Evolutionary conservation across 371 early-diverging fungal genomes (phyloP).

Genomic region (Phascolomyces articulosus): DNA sequence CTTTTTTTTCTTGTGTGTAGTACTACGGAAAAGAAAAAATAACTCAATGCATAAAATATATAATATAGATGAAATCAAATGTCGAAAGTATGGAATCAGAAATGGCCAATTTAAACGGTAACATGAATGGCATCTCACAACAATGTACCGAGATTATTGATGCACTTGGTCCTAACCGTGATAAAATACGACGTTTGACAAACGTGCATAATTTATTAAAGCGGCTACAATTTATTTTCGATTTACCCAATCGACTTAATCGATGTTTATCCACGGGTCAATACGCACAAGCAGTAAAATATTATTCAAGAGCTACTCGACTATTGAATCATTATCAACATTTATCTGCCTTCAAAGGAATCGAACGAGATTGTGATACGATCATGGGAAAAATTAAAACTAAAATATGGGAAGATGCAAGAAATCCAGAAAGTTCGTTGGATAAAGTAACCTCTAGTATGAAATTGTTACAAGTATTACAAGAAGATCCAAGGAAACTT

Average conservation of each 20-base stretch:
- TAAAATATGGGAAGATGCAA: slow-evolving; percentile 45
- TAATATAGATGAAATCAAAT: slow-evolving; percentile 68
- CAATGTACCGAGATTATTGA: slow-evolving; percentile 59
- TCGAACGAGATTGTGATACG: slow-evolving; percentile 74
- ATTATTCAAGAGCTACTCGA: slow-evolving; percentile 71
- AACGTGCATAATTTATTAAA: slow-evolving; percentile 78
- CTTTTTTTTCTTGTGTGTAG: no score
- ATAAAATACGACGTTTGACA: slow-evolving; percentile 74
- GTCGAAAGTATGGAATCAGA: slow-evolving; percentile 82
- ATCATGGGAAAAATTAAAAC: slow-evolving; percentile 73
- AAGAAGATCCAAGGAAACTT: slow-evolving; percentile 48
- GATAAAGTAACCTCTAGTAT: slow-evolving; percentile 57
- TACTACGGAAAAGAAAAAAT: no score
- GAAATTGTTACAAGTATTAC: slow-evolving; percentile 61
- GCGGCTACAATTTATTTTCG: slow-evolving; percentile 85
- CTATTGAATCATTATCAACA: slow-evolving; percentile 78
- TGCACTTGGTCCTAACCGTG: slow-evolving; percentile 66
- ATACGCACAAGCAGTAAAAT: slow-evolving; percentile 77
- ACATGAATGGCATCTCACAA: slow-evolving; percentile 67
- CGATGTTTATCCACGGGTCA: slow-evolving; percentile 58
- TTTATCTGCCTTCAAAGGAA: slow-evolving; percentile 74
- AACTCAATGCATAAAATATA: not conserved
- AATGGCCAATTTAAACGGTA: slow-evolving; percentile 71
- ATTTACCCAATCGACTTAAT: slow-evolving; percentile 76
- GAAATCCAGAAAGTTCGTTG: slow-evolving; percentile 24